A percentile compares a stretch with the other conserved stretches of the same genome.
These are phyloP conservation scores for Penicillium nucicola DNA, from an alignment of 495 filamentous ascomycete genomes.

Conservation along the genomic window DNA sequence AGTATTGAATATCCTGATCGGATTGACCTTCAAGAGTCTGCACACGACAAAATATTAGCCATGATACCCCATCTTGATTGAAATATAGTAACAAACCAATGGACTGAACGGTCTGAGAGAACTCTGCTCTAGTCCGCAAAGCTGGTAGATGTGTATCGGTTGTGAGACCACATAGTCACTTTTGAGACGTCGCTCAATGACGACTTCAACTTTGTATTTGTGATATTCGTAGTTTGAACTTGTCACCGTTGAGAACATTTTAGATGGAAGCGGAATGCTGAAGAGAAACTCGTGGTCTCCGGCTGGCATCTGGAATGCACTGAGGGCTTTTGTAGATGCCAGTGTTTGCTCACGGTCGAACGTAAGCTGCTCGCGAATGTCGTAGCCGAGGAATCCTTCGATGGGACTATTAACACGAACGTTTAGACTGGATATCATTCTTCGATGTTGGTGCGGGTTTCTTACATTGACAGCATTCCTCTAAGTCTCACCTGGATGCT, in stretches of 20 bases:
- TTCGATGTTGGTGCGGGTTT: neutral
- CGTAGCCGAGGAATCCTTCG: neutral
- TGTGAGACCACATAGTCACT: conserved; percentile 13
- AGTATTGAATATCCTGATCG: conserved; percentile 14
- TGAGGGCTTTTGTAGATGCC: conserved; percentile 16
- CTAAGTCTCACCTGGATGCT: conserved; percentile 14
- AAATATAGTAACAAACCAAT: neutral
- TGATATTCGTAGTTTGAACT: conserved; percentile 19
- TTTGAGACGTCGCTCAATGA: conserved; percentile 12
- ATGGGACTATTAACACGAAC: neutral
- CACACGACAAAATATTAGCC: neutral
- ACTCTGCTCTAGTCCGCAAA: neutral
- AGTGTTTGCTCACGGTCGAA: conserved; percentile 11
- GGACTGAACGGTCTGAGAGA: conserved; percentile 2
- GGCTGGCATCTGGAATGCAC: conserved; percentile 16
- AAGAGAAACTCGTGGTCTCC: conserved; percentile 27
- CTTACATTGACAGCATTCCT: conserved; percentile 18
- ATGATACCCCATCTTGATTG: neutral
- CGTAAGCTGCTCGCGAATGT: conserved; percentile 10
- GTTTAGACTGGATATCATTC: no score
- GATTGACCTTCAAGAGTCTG: conserved; percentile 6
- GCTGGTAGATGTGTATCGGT: conserved; percentile 11
- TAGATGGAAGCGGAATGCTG: conserved; percentile 12
- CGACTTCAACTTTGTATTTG: conserved; percentile 17
- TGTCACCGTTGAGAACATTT: conserved; percentile 14